phyloP scores from a whole-genome alignment of 2,329 filamentous ascomycete species.

The Xylariaceae sp. region DNA sequence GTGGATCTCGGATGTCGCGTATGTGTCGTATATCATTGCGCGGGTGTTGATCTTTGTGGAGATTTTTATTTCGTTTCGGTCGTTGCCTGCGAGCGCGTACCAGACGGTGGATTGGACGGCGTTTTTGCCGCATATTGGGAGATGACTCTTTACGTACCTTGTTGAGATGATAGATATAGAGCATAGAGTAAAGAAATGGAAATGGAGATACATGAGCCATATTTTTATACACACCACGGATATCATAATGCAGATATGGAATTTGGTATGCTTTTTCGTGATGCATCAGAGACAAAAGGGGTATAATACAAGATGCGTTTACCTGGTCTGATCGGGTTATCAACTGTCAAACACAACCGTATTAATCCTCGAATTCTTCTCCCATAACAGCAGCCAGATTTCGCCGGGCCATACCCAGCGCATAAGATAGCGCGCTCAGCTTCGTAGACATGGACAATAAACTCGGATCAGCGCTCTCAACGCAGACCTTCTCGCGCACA shows the following conservation, averaged over 20 bases:
- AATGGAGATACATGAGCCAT: neutral
- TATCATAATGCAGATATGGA: no score
- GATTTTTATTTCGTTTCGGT: neutral
- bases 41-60: neutral
- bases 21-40: neutral
- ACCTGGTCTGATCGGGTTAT: no score
- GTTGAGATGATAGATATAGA: neutral
- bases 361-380: constrained; percentile 40
- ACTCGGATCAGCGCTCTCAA: constrained; percentile 85
- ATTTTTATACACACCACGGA: neutral
- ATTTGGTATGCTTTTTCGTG: neutral
- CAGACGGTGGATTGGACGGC: neutral
- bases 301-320: neutral
- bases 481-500: constrained; percentile 82
- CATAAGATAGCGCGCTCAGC: constrained; percentile 69
- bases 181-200: neutral
- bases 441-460: constrained; percentile 80
- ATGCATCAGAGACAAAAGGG: neutral
- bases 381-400: constrained; percentile 78
- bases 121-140: neutral
- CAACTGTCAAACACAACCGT: no score
- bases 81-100: neutral
- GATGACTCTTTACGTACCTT: neutral
- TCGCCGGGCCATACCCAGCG: constrained; percentile 61
- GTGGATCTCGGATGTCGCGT: neutral